phyloP scores from a whole-genome alignment of 2,329 filamentous ascomycete species.

The Fusarium ramigenum region DNA sequence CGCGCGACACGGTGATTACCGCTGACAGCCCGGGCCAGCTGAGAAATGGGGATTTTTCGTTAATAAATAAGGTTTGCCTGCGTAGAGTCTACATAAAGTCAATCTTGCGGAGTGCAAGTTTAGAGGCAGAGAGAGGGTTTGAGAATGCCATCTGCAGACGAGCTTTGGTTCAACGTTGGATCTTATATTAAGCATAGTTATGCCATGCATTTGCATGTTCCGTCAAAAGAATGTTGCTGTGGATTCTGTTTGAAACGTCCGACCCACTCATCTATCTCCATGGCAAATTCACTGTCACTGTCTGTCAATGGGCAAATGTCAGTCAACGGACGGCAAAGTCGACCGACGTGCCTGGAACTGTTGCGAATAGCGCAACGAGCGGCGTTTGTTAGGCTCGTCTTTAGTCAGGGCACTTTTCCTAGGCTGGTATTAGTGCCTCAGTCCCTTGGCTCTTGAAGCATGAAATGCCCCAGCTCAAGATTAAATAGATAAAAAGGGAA shows the following conservation, averaged over 20 bases:
- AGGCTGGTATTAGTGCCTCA: not conserved
- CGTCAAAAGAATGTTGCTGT: not conserved
- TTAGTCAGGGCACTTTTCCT: slow-evolving; percentile 21
- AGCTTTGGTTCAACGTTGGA: not conserved
- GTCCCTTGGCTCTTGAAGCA: not conserved
- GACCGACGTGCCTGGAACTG: slow-evolving; percentile 10
- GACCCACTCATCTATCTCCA: slow-evolving; percentile 5
- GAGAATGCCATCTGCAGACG: not conserved
- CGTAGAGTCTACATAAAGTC: not conserved
- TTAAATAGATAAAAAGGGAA: not conserved
- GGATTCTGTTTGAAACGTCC: slow-evolving; percentile 13
- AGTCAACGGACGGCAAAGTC: not conserved
- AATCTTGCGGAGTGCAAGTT: not conserved
- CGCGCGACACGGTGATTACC: slow-evolving; percentile 11
- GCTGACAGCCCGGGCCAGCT: slow-evolving; percentile 4
- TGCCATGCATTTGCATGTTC: not conserved
- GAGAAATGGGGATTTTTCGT: not conserved
- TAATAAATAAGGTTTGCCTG: slow-evolving; percentile 5
- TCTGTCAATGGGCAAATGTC: not conserved
- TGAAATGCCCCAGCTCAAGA: not conserved
- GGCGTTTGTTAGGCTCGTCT: not conserved
- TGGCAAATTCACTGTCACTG: not conserved
- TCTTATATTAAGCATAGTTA: not conserved
- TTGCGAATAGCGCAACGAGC: not conserved
- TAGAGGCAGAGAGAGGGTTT: not conserved